These are phyloP conservation scores for Fusarium anthophilum DNA, from an alignment of 2,329 filamentous ascomycete genomes.

Conservation along the genomic window DNA sequence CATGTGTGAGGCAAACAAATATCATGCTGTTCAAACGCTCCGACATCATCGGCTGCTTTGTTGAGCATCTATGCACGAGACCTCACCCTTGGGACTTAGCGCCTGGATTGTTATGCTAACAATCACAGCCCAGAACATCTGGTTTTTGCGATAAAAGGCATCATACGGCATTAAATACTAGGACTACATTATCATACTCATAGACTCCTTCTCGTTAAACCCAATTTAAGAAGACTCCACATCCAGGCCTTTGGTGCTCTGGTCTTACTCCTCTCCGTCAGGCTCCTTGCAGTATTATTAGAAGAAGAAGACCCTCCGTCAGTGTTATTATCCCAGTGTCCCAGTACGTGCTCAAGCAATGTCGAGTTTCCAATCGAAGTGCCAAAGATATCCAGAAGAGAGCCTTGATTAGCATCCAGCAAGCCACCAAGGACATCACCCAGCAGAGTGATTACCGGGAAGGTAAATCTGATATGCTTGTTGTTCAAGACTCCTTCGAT, in stretches of 20 bases:
- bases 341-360: conserved; percentile 49
- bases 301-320: background rate
- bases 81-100: fast-evolving
- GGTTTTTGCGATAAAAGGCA: background rate
- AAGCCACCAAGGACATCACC: conserved; percentile 51
- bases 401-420: conserved; percentile 41
- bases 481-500: conserved; percentile 55
- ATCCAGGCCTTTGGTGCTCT: conserved; percentile 10
- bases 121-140: too few relatives aligned
- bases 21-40: background rate
- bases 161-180: background rate
- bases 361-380: conserved; percentile 53
- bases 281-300: background rate
- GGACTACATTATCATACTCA: background rate
- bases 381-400: conserved; percentile 48
- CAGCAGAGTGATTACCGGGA: conserved; percentile 52
- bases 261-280: background rate
- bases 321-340: conserved; percentile 45
- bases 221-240: conserved; percentile 19
- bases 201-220: conserved; percentile 7
- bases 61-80: background rate
- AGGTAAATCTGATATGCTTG: conserved; percentile 47
- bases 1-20: too few relatives aligned
- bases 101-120: background rate
- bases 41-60: background rate